Conservation (phyloP, 2,329 filamentous ascomycete genomes). For the Sodiomyces alkalinus region DNA sequence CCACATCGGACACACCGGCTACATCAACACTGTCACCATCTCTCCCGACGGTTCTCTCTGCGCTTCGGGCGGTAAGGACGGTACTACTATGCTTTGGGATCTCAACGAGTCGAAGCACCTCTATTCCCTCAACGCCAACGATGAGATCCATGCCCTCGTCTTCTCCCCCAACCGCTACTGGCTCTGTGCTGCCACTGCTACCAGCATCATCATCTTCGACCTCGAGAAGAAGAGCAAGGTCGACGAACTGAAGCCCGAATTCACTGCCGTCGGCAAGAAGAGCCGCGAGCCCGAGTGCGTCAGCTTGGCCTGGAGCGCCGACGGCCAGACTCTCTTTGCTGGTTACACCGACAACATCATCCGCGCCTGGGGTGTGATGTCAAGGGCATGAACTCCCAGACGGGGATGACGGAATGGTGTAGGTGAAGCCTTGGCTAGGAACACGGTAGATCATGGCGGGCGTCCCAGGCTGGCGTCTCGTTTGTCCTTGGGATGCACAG, state of each 20-base stretch:
- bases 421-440: conserved; percentile 5
- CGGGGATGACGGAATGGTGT: conserved; percentile 6
- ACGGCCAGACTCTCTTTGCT: conserved; percentile 98
- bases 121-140: conserved; percentile 97
- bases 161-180: conserved; percentile 99
- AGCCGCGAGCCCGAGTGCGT: conserved; percentile 97
- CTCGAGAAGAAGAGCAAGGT: conserved; percentile 99
- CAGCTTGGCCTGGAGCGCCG: conserved; percentile 90
- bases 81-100: conserved; percentile 99
- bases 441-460: conserved; percentile 28
- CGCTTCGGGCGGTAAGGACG: conserved; percentile 98
- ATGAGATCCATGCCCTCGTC: conserved; percentile 99
- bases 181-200: conserved; percentile 95
- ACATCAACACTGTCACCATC: conserved; percentile 99
- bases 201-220: conserved; percentile 99
- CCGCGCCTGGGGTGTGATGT: conserved; percentile 96
- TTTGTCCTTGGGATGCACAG: conserved; percentile 27
- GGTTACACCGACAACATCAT: conserved; percentile 99
- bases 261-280: conserved; percentile 95
- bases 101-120: conserved; percentile 99
- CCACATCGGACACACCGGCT: conserved; percentile 98
- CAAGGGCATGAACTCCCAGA: conserved; percentile 51
- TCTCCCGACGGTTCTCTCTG: conserved; percentile 98
- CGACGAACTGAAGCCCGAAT: conserved; percentile 98
- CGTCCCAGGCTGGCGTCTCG: conserved; percentile 31